Evolutionary conservation across 495 filamentous ascomycete genomes (phyloP), one percentile per base, ranked within the genome.

Genomic region (Penicillium waksmanii): DNA sequence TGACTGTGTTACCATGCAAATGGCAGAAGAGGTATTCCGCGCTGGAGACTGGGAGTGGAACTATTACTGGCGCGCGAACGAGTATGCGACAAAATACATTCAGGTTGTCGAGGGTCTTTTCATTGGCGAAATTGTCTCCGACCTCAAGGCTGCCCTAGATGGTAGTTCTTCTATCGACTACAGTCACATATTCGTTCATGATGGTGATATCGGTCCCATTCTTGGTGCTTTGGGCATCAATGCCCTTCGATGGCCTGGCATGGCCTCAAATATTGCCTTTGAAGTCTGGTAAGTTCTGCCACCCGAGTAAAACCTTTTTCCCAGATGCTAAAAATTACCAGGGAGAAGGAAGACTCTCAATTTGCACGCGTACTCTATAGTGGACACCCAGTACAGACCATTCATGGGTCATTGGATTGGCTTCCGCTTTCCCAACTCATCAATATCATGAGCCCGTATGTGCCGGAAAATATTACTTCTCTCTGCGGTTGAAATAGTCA

Each of bases 31-130:
- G 56, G 74, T 73, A 21, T 79, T 79, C 63, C 75, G 77, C 40
- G 77, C 74, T 15, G 77, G 77, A 12, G 77, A 79, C 47, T 79
- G 77, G 77, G 70, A 75, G 51, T 79, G 75, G 73, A 78, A 79
- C 47, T 79, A 77, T 64, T 79, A 73, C 62, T 79, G 74, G 73
- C 71, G 77, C 12, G 53, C 63, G 13, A 78, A 74, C 44, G 62
- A 64, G 9, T 64, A 78, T 51, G 75, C 66, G 13, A 66, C 53
- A 10, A 67, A 66, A 43, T 79, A 79, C 33, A 78, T 79, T 56
- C 72, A 73, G 53, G 60, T 72, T 3, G 70, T 76, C 6, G 71
- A 77, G 53, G 75, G 77, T 10, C 61, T 78, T 34, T 79, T 79
- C 42, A 74, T 79, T 33, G 69, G 67, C 0, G 77, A 79, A 55